Base-by-base conservation (phyloP, 1,284 basidiomycete species). In the Xanthoconium separans region DNA sequence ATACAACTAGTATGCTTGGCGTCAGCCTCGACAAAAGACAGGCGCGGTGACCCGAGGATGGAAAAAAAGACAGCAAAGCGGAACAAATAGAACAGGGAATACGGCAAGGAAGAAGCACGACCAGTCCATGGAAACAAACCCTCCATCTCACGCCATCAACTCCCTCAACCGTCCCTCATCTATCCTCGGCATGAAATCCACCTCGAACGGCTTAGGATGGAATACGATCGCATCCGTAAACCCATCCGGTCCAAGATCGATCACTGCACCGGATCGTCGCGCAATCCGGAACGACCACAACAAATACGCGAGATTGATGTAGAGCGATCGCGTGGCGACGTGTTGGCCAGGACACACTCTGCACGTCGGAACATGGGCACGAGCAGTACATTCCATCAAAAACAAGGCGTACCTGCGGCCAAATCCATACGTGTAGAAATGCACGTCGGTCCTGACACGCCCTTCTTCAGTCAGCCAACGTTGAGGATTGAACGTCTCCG, bases 201-300 rank as follows among this genome's bases (percentile, higher is more conserved):
- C 53, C 1, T 55, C 51, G 22, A 61, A 61, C 29, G 58, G 46
- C 4, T 47, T 36, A 5, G 49, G 16, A 34, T 42, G 52, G 1
- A 47, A 24, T 24, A 51, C 10, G 13, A 58, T 2, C 10, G 2
- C 6, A 15, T 55, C 51, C 22, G 5, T 6, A 31, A 72, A 68
- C 3, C 54, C 65, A 36, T 64, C 47, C 1, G 58, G 62, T 11
- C 11, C 37, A 11, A 51, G 30, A 53, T 73, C 61, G 46, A 74
- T 73, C 0, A 72, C 71, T 6, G 59, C 58, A 5, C 50, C 50
- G 0, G 68, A 65, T 51, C 72, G 66, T 50, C 70, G 59, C 2
- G 54, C 44, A 27, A 75, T 70, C 12, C 62, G 62, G 65, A 74
- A 75, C 7, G 73, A 65, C 71, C 73, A 74, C 8, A 73, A 58